Base-by-base conservation (phyloP, 257 asterid genomes). In the Lithospermum erythrorhizon region DNA sequence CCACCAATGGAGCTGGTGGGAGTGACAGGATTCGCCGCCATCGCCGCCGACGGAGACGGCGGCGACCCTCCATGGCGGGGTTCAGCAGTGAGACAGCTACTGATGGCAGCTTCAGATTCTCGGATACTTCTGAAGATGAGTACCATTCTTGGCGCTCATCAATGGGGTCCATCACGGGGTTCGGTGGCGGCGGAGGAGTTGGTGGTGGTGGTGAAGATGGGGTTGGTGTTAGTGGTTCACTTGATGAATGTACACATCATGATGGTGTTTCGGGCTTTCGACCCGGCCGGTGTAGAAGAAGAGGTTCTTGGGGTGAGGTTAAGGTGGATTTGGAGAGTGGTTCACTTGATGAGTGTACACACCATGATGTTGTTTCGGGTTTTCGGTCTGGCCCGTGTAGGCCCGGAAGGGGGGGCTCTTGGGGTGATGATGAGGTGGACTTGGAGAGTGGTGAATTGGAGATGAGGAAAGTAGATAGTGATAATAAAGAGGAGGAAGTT, bases 401-500 rank as follows among this genome's bases (percentile, higher is more conserved):
- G 13, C n/a, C n/a, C n/a, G n/a, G n/a, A n/a, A 35, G 45, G 45
- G 58, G 73, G 37, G 72, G 69, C 61, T 48, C 71, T 27, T 63
- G 62, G 55, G 56, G 68, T 21, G 73, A 66, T 51, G 78, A 62
- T 25, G 75, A 69, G 60, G 65, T 78, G 69, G 84, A 79, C 62
- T 71, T 75, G 75, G 84, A 79, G 69, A 67, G 77, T 51, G 81
- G 84, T 21, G 75, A 65, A 23, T 57, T 79, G 71, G 84, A 75
- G 73, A 58, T 72, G 66, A 75, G 70, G 60, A 56, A 56, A 24
- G n/a, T 5, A 17, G 23, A 22, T 23, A 35, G 9, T 35, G 45
- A 35, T 35, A 62, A 22, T 61, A 25, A n/a, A 67, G 68, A 30
- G 51, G 62, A 63, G 62, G 55, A 53, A 75, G 22, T n/a, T 53